Evolutionary conservation across 2,329 filamentous ascomycete species (phyloP).

Genomic region (Pyricularia sp.): DNA sequence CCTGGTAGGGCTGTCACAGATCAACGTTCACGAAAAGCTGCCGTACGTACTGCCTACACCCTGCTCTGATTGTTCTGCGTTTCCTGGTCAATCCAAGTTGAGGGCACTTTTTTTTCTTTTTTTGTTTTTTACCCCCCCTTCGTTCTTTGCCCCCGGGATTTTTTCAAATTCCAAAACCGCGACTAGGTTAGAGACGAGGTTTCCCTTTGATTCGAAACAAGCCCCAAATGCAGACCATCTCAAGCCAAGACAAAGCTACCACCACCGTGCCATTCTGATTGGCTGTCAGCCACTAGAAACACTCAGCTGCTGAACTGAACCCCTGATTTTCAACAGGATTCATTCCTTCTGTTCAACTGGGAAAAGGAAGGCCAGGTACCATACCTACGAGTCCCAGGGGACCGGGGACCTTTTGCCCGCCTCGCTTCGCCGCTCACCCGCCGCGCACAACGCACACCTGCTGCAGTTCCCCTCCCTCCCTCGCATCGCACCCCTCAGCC

Average conservation of each 20-base stretch:
- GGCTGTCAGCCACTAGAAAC: neutral
- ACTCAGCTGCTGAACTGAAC: neutral
- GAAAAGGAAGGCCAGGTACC: neutral
- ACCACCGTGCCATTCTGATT: neutral
- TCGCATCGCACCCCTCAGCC: slow-evolving; percentile 6
- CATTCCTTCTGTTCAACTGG: neutral
- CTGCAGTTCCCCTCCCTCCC: neutral
- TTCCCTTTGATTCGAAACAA: neutral
- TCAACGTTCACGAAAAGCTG: neutral
- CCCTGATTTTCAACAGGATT: neutral
- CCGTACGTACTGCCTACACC: neutral
- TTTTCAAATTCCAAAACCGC: neutral
- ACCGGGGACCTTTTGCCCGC: neutral
- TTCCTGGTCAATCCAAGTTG: neutral
- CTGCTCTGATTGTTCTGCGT: neutral
- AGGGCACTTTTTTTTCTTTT: neutral
- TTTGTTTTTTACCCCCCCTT: too few species aligned
- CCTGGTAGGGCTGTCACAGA: neutral
- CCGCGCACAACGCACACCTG: neutral
- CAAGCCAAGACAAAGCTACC: neutral
- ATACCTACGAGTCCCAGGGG: neutral
- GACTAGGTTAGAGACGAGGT: neutral
- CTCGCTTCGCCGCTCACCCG: slow-evolving; percentile 1
- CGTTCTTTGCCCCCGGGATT: neutral
- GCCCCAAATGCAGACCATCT: neutral